Conservation (phyloP, 2,329 filamentous ascomycete species). For the Cryphonectria carpinicola region DNA sequence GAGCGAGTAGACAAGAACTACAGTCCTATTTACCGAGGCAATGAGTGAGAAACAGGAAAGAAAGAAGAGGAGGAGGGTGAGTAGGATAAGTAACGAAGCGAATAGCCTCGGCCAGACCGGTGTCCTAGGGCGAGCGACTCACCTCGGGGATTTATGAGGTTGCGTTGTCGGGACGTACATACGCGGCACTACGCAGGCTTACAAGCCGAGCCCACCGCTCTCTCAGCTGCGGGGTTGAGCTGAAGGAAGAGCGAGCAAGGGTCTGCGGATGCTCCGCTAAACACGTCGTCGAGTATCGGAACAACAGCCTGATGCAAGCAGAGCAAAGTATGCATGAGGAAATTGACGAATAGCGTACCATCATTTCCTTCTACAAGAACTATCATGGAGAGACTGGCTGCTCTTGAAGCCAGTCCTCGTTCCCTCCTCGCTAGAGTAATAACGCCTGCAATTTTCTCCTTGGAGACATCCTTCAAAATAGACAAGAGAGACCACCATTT, state of each 20-base stretch:
- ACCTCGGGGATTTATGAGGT: not conserved
- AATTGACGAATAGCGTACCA: not conserved
- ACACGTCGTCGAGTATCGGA: not conserved
- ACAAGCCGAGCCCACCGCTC: not conserved
- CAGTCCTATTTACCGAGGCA: not conserved
- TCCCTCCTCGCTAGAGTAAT: not conserved
- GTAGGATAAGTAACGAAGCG: not conserved
- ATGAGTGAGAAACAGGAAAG: too few relatives aligned
- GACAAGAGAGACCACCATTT: not conserved
- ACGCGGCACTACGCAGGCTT: not conserved
- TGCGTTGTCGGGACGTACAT: not conserved
- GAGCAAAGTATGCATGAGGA: not conserved
- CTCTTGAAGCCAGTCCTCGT: not conserved
- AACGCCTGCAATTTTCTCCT: not conserved
- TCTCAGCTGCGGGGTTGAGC: not conserved
- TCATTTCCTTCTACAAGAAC: not conserved
- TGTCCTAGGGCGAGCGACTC: not conserved
- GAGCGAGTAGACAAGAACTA: too few relatives aligned
- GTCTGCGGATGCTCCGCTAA: not conserved
- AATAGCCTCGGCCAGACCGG: not conserved
- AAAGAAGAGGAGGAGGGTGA: not conserved
- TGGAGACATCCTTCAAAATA: not conserved
- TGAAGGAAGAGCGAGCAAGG: not conserved
- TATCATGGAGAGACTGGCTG: not conserved
- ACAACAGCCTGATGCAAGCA: not conserved